Conservation (phyloP, 331 rosid species). For the Spiraea crenata region DNA sequence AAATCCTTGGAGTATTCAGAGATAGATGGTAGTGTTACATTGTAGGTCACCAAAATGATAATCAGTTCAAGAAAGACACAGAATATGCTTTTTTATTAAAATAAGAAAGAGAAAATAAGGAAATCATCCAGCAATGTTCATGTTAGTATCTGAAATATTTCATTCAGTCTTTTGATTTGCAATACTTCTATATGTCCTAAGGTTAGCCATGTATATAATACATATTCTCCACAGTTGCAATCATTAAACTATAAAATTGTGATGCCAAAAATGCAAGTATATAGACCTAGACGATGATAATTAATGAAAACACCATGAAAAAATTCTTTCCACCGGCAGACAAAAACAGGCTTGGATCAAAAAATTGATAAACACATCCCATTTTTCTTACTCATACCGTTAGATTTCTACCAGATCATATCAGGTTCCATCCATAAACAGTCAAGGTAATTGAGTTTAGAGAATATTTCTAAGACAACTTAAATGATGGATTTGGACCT, state of each 20-base stretch:
- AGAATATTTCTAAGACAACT: background rate
- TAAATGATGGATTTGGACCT: background rate
- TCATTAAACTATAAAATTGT: background rate
- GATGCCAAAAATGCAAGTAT: background rate
- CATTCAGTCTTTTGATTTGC: background rate
- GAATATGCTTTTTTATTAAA: too few species aligned
- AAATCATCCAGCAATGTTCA: background rate
- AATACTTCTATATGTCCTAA: background rate
- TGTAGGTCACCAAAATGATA: background rate
- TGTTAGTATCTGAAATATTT: background rate
- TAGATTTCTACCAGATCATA: background rate
- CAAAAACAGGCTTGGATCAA: background rate
- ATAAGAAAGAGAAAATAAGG: background rate
- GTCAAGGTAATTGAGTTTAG: background rate
- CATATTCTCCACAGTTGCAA: background rate
- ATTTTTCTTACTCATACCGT: background rate
- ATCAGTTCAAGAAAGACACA: background rate
- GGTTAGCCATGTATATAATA: background rate
- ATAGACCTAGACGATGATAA: background rate
- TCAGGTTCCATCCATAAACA: background rate
- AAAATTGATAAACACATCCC: background rate
- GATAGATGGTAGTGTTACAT: background rate
- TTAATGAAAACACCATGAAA: background rate
- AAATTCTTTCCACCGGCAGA: background rate
- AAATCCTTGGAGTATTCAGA: background rate